Percentiles rank a stretch among this genome's conserved stretches.
phyloP scores from a whole-genome alignment of 2,329 filamentous ascomycete genomes.

The Fusarium brevicatenulatum region DNA sequence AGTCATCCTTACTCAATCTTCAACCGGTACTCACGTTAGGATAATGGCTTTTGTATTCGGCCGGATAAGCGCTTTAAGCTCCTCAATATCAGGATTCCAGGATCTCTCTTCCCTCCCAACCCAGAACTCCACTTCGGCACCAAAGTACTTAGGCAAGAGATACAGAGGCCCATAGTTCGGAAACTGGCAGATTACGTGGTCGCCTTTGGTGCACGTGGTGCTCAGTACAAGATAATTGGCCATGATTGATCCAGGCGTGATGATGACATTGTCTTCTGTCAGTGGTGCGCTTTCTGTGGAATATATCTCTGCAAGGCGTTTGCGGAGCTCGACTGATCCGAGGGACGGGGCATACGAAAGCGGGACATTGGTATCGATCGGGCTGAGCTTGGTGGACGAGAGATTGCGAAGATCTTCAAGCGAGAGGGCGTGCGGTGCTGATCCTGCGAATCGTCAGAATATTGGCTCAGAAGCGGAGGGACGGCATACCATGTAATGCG shows the following conservation, averaged over 20 bases:
- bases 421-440: neutral
- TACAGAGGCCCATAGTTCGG: neutral
- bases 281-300: neutral
- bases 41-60: neutral
- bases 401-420: neutral
- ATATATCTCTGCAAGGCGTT: neutral
- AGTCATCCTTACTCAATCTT: accelerated
- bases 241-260: neutral
- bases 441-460: neutral
- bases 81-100: neutral
- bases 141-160: neutral
- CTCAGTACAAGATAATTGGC: neutral
- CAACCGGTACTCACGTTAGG: neutral
- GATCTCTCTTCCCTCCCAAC: neutral
- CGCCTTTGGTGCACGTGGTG: neutral
- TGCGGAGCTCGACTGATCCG: neutral
- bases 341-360: neutral
- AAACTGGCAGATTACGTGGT: neutral
- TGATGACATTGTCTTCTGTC: neutral
- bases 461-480: neutral
- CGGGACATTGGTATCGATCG: neutral
- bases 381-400: neutral
- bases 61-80: neutral
- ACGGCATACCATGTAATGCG: neutral
- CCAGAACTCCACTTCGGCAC: neutral